phyloP scores from a whole-genome alignment of 345 rosid genomes.

The Lepidium didymum region DNA sequence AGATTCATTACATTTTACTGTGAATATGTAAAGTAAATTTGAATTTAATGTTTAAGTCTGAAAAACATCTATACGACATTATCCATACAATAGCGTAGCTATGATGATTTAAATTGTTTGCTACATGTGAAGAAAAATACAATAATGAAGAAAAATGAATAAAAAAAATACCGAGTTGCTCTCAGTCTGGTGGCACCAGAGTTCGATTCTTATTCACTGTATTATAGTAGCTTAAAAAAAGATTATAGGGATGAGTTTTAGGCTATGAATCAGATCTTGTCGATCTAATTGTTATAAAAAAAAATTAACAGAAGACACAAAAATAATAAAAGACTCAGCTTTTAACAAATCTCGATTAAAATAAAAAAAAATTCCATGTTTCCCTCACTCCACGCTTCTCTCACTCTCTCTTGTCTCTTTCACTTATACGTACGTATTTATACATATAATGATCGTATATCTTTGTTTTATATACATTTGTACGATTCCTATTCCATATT shows the following conservation, averaged over 20 bases:
- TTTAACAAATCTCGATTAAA: conserved; percentile 22
- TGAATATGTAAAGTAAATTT: background rate
- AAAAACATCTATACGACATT: background rate
- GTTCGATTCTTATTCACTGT: too few relatives aligned
- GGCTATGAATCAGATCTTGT: too few relatives aligned
- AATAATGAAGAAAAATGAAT: conserved; percentile 7
- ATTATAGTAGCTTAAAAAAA: too few relatives aligned
- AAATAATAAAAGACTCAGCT: conserved; percentile 17
- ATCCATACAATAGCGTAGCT: background rate
- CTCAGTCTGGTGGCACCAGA: too few relatives aligned
- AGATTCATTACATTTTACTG: background rate
- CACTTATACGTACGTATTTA: background rate
- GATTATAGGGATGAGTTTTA: too few relatives aligned
- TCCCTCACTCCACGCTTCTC: conserved; percentile 46
- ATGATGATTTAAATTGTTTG: conserved; percentile 1
- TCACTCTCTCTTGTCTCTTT: conserved; percentile 8
- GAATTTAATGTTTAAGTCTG: background rate
- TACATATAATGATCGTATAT: background rate
- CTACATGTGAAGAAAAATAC: background rate
- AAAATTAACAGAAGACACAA: conserved; percentile 21
- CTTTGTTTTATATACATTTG: background rate
- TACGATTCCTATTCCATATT: background rate
- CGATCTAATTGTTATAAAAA: too few relatives aligned
- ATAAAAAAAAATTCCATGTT: conserved; percentile 30
- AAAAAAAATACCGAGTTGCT: too few relatives aligned